A percentile compares a stretch with the other conserved stretches of the same genome.
Conservation (phyloP, 768 basidiomycete genomes). For the Suillus placidus region DNA sequence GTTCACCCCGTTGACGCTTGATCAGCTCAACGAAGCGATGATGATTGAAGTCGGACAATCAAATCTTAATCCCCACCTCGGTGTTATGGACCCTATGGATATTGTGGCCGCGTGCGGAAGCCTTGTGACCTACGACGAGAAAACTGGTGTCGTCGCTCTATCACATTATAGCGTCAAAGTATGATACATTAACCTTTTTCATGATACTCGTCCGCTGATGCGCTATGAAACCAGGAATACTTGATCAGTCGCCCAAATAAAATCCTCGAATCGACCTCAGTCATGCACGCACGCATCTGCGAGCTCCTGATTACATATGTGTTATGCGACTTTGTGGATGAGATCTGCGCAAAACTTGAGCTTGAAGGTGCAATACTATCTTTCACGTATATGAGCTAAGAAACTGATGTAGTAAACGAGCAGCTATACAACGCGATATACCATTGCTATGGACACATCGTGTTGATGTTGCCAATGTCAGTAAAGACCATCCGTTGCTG, state of each 20-base stretch:
- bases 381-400: background rate
- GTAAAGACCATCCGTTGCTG: too few relatives aligned
- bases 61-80: background rate
- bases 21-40: conserved; percentile 4
- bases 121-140: conserved; percentile 4
- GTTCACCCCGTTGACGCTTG: background rate
- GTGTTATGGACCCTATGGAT: background rate
- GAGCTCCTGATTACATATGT: background rate
- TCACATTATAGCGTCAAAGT: conserved; percentile 17
- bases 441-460: too few relatives aligned
- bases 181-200: background rate
- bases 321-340: background rate
- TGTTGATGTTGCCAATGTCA: too few relatives aligned
- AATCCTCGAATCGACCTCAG: background rate
- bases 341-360: background rate
- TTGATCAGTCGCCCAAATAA: background rate
- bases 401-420: background rate
- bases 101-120: background rate
- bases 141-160: background rate
- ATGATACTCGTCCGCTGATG: background rate
- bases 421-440: too few relatives aligned
- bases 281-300: background rate
- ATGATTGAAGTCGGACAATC: background rate
- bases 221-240: background rate
- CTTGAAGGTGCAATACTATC: background rate